A percentile compares a stretch with the other conserved stretches of the same genome.
phyloP scores from a whole-genome alignment of 352 stramenopile species.

The Vaucheria bursata region DNA sequence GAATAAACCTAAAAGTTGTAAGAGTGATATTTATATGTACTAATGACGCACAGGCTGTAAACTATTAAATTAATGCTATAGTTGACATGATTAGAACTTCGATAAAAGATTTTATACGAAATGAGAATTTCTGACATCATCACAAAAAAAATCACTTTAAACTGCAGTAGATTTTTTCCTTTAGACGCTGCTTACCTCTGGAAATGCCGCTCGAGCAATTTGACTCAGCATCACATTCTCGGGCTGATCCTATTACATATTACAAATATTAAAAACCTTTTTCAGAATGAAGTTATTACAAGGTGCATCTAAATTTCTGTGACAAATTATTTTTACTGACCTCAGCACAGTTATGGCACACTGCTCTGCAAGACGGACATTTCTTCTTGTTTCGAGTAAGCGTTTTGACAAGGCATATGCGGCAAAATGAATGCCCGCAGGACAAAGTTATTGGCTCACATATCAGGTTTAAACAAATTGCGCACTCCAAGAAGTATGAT shows the following conservation, averaged over 20 bases:
- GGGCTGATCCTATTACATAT: slow-evolving; percentile 28
- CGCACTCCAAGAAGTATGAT: slow-evolving; percentile 32
- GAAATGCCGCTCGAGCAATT: slow-evolving; percentile 30
- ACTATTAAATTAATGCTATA: no score
- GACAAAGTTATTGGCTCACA: slow-evolving; percentile 38
- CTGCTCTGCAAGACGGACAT: slow-evolving; percentile 35
- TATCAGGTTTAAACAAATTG: slow-evolving; percentile 28
- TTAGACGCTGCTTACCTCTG: slow-evolving; percentile 17
- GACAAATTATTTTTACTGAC: slow-evolving; percentile 13
- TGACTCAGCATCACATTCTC: slow-evolving; percentile 47
- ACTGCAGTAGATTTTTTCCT: no score
- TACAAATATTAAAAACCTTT: no score
- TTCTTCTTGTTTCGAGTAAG: slow-evolving; percentile 41
- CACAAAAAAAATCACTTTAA: no score
- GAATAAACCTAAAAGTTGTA: background rate
- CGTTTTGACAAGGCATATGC: slow-evolving; percentile 29
- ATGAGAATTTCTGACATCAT: no score
- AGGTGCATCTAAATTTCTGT: background rate
- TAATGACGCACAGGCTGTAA: background rate
- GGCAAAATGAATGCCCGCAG: slow-evolving; percentile 44
- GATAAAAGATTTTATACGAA: no score
- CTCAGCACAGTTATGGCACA: slow-evolving; percentile 39
- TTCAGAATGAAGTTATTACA: no score
- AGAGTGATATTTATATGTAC: no score
- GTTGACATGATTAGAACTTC: no score